These are phyloP conservation scores for Kluyveromyces nonfermentans DNA, from an alignment of 805 yeast species.

Conservation along the genomic window DNA sequence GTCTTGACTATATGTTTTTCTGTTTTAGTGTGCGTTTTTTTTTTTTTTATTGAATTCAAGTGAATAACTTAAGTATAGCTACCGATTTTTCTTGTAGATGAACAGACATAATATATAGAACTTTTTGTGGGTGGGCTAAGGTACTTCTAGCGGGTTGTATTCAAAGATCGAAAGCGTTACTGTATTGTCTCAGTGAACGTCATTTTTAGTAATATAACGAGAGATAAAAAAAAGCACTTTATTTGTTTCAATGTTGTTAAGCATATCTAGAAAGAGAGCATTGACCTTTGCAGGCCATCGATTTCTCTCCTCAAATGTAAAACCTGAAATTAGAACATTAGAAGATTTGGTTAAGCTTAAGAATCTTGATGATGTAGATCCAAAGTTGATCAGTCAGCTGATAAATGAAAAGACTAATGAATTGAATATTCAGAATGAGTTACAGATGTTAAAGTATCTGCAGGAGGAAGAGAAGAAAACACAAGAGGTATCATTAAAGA, in stretches of 20 bases:
- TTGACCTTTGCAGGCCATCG: neutral
- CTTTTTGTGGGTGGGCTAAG: no score
- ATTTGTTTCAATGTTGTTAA: neutral
- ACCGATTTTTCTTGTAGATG: no score
- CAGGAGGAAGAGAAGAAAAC: conserved; percentile 13
- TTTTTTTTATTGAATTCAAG: neutral
- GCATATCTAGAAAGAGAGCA: neutral
- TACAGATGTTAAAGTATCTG: conserved; percentile 19
- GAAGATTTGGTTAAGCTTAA: conserved; percentile 27
- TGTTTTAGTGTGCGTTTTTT: neutral
- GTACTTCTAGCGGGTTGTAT: no score
- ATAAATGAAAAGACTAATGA: conserved; percentile 25
- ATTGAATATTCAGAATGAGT: conserved; percentile 21
- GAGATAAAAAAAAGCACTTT: no score
- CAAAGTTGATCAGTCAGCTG: conserved; percentile 22
- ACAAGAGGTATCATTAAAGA: conserved; percentile 14
- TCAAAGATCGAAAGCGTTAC: no score
- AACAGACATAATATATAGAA: no score
- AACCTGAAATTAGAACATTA: conserved; percentile 13
- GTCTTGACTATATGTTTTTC: neutral
- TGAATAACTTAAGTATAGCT: no score
- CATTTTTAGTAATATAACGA: no score
- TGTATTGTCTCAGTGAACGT: no score
- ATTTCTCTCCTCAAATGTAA: neutral
- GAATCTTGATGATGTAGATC: conserved; percentile 25